Percentiles rank a stretch among this genome's conserved stretches.
Conservation (phyloP, 176 grass and related monocot genomes). For the Phragmites australis region DNA sequence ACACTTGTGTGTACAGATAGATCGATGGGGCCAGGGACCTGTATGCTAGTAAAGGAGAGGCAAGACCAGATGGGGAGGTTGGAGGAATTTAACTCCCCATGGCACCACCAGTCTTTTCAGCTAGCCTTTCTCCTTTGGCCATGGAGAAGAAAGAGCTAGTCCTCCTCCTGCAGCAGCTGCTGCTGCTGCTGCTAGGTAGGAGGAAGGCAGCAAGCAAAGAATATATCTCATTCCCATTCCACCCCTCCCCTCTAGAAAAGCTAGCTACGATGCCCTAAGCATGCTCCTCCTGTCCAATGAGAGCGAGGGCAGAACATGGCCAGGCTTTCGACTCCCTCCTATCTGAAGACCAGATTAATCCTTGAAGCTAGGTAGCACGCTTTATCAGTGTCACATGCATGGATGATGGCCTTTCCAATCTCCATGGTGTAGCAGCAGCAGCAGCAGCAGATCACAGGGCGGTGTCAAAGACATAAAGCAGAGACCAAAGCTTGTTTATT, state of each 20-base stretch:
- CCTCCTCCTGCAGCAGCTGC: neutral
- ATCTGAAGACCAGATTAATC: slow-evolving; percentile 40
- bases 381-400: slow-evolving; percentile 46
- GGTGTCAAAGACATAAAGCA: slow-evolving; percentile 49
- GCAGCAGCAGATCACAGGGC: slow-evolving; percentile 17
- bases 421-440: neutral
- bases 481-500: slow-evolving; percentile 43
- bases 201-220: slow-evolving; percentile 56
- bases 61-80: slow-evolving; percentile 56
- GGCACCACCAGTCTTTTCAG: slow-evolving; percentile 54
- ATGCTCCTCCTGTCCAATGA: neutral
- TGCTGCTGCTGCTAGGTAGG: slow-evolving; percentile 12
- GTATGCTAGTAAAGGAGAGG: slow-evolving; percentile 51
- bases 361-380: neutral
- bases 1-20: slow-evolving; percentile 23
- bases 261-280: neutral
- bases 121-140: slow-evolving; percentile 44
- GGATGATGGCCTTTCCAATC: slow-evolving; percentile 1
- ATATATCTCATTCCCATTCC: slow-evolving; percentile 49
- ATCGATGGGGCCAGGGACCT: slow-evolving; percentile 25
- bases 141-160: neutral
- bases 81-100: slow-evolving; percentile 56
- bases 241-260: too few species aligned
- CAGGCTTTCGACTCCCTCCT: slow-evolving; percentile 41
- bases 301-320: neutral